A percentile compares a stretch with the other conserved stretches of the same genome.
Conservation (phyloP, 805 yeast species). For the Starmerella tilneyi region DNA sequence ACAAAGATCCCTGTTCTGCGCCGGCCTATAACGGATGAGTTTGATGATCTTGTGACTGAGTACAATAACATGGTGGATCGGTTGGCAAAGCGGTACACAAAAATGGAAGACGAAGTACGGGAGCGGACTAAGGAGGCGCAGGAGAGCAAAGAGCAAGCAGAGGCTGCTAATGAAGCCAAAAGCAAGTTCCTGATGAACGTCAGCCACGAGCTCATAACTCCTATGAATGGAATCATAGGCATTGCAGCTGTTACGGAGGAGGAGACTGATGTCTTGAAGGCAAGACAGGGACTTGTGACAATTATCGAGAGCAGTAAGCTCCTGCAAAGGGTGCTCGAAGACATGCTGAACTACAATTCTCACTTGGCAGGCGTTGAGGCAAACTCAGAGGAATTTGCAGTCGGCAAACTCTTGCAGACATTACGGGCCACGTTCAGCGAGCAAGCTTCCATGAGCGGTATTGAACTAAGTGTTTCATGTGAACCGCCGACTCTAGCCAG, state of each 20-base stretch:
- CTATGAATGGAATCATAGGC: slow-evolving; percentile 89
- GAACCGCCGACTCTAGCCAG: slow-evolving; percentile 39
- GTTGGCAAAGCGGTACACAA: slow-evolving; percentile 69
- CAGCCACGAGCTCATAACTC: slow-evolving; percentile 88
- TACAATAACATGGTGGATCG: slow-evolving; percentile 88
- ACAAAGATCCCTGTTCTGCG: slow-evolving; percentile 6
- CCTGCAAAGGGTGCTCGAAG: slow-evolving; percentile 77
- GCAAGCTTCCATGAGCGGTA: slow-evolving; percentile 52
- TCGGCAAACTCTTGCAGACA: slow-evolving; percentile 66
- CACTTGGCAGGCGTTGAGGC: slow-evolving; percentile 77
- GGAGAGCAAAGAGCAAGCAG: slow-evolving; percentile 33
- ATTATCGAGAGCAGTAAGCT: slow-evolving; percentile 86
- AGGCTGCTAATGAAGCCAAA: slow-evolving; percentile 85
- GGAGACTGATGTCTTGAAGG: slow-evolving; percentile 56
- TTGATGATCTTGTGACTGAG: slow-evolving; percentile 77
- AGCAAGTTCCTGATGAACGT: slow-evolving; percentile 89
- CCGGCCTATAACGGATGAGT: slow-evolving; percentile 46
- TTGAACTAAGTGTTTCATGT: slow-evolving; percentile 45
- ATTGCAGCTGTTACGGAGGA: slow-evolving; percentile 91
- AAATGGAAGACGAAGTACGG: slow-evolving; percentile 77
- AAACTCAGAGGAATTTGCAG: slow-evolving; percentile 66
- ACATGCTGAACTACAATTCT: slow-evolving; percentile 76
- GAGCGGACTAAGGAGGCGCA: slow-evolving; percentile 81
- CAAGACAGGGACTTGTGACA: slow-evolving; percentile 62
- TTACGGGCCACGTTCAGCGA: slow-evolving; percentile 64